phyloP scores from a whole-genome alignment of 2,329 filamentous ascomycete genomes.

The Verticillium zaregamsianum region DNA sequence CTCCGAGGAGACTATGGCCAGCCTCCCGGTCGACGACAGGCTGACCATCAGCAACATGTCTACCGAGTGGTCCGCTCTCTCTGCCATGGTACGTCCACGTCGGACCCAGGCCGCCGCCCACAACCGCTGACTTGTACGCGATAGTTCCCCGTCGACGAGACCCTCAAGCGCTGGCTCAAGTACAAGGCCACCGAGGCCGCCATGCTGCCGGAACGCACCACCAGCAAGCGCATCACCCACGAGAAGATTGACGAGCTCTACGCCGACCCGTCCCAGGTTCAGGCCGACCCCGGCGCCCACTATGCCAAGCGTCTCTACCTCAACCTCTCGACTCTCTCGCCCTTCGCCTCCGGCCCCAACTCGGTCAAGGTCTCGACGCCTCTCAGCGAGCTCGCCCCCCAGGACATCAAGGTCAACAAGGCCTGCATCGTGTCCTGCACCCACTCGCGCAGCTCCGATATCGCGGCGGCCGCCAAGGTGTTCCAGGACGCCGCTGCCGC shows the following conservation, averaged over 20 bases:
- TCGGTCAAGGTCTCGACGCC: slow-evolving; percentile 85
- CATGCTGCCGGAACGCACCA: slow-evolving; percentile 49
- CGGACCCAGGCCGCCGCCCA: too few relatives aligned
- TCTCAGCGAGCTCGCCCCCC: slow-evolving; percentile 63
- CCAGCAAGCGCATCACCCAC: slow-evolving; percentile 64
- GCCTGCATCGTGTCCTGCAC: slow-evolving; percentile 90
- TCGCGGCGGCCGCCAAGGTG: slow-evolving; percentile 77
- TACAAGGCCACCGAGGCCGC: slow-evolving; percentile 70
- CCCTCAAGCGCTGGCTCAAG: slow-evolving; percentile 69
- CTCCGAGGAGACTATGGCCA: slow-evolving; percentile 69
- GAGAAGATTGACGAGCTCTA: slow-evolving; percentile 68
- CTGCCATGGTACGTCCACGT: too few relatives aligned
- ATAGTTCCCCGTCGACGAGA: slow-evolving; percentile 80
- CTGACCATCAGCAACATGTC: slow-evolving; percentile 78
- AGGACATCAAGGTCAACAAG: slow-evolving; percentile 75
- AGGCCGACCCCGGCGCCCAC: slow-evolving; percentile 69
- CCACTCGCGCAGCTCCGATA: slow-evolving; percentile 76
- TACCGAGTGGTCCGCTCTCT: too few relatives aligned
- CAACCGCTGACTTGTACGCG: too few relatives aligned
- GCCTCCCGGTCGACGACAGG: slow-evolving; percentile 67
- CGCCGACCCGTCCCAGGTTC: slow-evolving; percentile 56
- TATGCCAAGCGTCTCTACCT: slow-evolving; percentile 84
- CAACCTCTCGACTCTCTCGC: slow-evolving; percentile 77
- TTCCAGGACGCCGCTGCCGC: slow-evolving; percentile 72
- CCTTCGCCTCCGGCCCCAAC: slow-evolving; percentile 84